Evolutionary conservation across 306 rosid species (phyloP).

Genomic region (Prunus mira): DNA sequence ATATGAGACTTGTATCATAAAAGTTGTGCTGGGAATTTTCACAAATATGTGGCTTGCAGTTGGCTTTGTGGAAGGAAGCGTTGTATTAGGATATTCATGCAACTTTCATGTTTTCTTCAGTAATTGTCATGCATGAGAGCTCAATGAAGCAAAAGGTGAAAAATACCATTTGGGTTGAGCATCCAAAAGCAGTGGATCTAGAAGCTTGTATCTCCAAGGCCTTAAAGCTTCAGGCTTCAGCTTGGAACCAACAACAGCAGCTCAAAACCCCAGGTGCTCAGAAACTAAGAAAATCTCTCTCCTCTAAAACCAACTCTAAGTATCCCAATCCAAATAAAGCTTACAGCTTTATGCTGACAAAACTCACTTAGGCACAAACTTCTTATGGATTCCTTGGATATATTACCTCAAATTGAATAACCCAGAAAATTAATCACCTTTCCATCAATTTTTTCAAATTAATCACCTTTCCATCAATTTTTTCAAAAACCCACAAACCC

Average conservation of each 20-base stretch:
- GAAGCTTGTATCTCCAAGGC: constrained; percentile 3
- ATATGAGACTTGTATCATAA: constrained; percentile 20
- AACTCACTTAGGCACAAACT: no score
- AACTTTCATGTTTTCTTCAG: constrained; percentile 9
- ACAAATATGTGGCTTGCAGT: constrained; percentile 11
- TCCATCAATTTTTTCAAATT: constrained; percentile 11
- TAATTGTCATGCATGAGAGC: constrained; percentile 19
- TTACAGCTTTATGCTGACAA: not conserved
- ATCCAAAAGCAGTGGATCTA: constrained; percentile 19
- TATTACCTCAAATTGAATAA: no score
- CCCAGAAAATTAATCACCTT: not conserved
- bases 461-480: constrained; percentile 15
- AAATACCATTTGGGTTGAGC: constrained; percentile 30
- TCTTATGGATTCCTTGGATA: no score
- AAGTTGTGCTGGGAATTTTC: constrained; percentile 9
- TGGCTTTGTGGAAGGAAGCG: constrained; percentile 3
- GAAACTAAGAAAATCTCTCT: not conserved
- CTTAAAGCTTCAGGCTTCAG: constrained; percentile 13
- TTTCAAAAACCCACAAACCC: constrained; percentile 7
- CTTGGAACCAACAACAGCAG: not conserved
- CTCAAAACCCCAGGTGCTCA: not conserved
- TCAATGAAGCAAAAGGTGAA: constrained; percentile 10
- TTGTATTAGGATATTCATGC: not conserved
- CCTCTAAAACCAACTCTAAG: not conserved
- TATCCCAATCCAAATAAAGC: not conserved